Percentiles rank a stretch among this genome's conserved stretches.
Evolutionary conservation across 768 basidiomycete genomes (phyloP).

Genomic region (Psilocybe cubensis): DNA sequence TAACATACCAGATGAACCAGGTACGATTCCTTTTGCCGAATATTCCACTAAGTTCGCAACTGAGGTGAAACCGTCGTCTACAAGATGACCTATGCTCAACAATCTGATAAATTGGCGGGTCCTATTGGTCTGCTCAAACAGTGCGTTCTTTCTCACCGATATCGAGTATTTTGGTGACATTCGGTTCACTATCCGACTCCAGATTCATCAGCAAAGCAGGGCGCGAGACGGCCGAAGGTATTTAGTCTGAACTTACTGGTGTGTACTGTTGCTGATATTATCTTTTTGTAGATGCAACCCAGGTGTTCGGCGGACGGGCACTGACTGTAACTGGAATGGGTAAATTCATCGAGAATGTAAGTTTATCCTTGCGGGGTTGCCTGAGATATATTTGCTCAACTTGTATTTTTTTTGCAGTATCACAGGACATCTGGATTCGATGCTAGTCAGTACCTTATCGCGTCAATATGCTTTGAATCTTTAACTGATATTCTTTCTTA

Average conservation of each 20-base stretch:
- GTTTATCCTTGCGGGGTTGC: constrained; percentile 26
- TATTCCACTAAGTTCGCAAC: not conserved
- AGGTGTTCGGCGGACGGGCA: constrained; percentile 89
- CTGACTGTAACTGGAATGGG: constrained; percentile 90
- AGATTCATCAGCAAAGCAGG: constrained; percentile 72
- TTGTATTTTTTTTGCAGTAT: constrained; percentile 48
- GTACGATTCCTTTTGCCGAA: constrained; percentile 34
- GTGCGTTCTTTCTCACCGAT: constrained; percentile 42
- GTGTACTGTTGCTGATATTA: constrained; percentile 23
- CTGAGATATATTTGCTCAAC: not conserved
- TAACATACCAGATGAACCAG: constrained; percentile 93
- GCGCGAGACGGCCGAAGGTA: constrained; percentile 73
- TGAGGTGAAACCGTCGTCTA: not conserved
- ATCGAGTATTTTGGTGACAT: constrained; percentile 8
- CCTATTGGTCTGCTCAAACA: constrained; percentile 89
- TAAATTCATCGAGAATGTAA: constrained; percentile 77
- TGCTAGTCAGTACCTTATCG: constrained; percentile 50
- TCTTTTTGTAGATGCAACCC: constrained; percentile 60
- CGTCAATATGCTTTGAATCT: constrained; percentile 6
- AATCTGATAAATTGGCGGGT: constrained; percentile 86
- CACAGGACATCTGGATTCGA: constrained; percentile 86
- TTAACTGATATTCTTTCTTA: constrained; percentile 12
- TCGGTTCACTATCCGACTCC: constrained; percentile 3
- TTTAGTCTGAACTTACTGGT: constrained; percentile 11
- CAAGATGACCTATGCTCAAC: constrained; percentile 87